A percentile compares a stretch with the other conserved stretches of the same genome.
These are phyloP conservation scores for Colletotrichum brevisporum DNA, from an alignment of 2,329 filamentous ascomycete species.

Conservation along the genomic window DNA sequence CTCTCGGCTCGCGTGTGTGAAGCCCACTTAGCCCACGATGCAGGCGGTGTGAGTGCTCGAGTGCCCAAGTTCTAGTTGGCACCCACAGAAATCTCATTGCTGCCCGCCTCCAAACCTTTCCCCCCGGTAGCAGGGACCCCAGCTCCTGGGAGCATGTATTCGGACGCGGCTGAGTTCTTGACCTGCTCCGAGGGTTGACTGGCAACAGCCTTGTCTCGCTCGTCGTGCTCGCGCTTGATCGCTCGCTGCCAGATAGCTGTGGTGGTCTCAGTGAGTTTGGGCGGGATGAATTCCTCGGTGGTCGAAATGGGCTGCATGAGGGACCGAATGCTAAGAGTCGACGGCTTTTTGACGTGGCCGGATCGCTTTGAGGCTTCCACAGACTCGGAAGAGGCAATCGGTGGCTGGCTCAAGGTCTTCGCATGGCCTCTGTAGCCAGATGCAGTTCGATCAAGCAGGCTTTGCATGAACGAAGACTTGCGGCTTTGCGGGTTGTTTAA, in stretches of 20 bases:
- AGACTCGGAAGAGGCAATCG: conserved; percentile 4
- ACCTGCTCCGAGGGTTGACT: conserved; percentile 32
- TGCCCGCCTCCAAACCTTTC: neutral
- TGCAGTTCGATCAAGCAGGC: conserved; percentile 14
- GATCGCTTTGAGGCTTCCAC: conserved; percentile 5
- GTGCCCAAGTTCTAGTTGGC: conserved; percentile 24
- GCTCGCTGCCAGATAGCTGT: conserved; percentile 48
- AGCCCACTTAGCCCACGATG: conserved; percentile 53
- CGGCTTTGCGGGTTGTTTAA: neutral
- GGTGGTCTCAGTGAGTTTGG: conserved; percentile 43
- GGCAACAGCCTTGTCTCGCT: conserved; percentile 25
- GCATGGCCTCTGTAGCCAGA: conserved; percentile 11
- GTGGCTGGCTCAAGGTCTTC: conserved; percentile 33
- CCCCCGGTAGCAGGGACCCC: neutral
- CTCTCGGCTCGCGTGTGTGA: conserved; percentile 49
- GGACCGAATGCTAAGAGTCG: conserved; percentile 42
- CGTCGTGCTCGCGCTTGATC: conserved; percentile 44
- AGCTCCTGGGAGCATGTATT: conserved; percentile 32
- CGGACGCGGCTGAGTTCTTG: neutral
- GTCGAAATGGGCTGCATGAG: conserved; percentile 16
- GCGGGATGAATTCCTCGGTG: conserved; percentile 21
- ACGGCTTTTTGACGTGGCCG: conserved; percentile 37
- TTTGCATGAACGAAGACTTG: conserved; percentile 30
- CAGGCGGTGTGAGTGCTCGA: conserved; percentile 43
- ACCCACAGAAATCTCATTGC: neutral